phyloP scores from a whole-genome alignment of 345 rosid species.

The Citrus mangshanensis region DNA sequence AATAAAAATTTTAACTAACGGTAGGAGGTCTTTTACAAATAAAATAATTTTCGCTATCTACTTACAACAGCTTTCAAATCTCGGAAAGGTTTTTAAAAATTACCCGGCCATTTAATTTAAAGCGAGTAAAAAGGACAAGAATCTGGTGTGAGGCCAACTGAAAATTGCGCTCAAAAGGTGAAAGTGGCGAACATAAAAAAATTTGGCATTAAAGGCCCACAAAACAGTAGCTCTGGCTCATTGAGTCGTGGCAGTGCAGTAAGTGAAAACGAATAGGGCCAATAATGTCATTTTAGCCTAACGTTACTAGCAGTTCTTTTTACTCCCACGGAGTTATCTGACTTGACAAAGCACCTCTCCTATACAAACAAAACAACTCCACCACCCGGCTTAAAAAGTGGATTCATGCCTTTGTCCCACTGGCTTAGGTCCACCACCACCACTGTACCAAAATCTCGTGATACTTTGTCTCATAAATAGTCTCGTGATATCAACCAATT shows the following conservation, averaged over 20 bases:
- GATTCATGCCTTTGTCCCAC: not conserved
- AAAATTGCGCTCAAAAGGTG: not conserved
- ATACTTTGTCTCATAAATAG: conserved; percentile 11
- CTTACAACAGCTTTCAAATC: too few relatives aligned
- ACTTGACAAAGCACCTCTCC: not conserved
- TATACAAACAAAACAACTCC: not conserved
- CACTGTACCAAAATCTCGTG: conserved; percentile 16
- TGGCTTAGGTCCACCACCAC: not conserved
- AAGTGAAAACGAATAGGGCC: not conserved
- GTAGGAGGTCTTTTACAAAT: too few relatives aligned
- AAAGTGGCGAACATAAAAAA: not conserved
- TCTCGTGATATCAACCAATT: conserved; percentile 21
- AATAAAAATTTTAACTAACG: too few relatives aligned
- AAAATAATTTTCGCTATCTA: too few relatives aligned
- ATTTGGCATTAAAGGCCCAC: not conserved
- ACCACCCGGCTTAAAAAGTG: not conserved
- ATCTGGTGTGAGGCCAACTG: not conserved
- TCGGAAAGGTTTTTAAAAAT: too few relatives aligned
- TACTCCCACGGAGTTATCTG: not conserved
- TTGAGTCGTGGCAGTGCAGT: not conserved
- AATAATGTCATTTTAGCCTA: not conserved
- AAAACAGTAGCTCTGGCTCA: not conserved
- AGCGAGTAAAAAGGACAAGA: not conserved
- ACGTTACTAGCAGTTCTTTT: conserved; percentile 4
- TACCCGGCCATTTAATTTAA: too few relatives aligned